Evolutionary conservation across 2,329 filamentous ascomycete species (phyloP), one percentile per base, ranked within the genome.

Genomic region (Diaporthe vexans): DNA sequence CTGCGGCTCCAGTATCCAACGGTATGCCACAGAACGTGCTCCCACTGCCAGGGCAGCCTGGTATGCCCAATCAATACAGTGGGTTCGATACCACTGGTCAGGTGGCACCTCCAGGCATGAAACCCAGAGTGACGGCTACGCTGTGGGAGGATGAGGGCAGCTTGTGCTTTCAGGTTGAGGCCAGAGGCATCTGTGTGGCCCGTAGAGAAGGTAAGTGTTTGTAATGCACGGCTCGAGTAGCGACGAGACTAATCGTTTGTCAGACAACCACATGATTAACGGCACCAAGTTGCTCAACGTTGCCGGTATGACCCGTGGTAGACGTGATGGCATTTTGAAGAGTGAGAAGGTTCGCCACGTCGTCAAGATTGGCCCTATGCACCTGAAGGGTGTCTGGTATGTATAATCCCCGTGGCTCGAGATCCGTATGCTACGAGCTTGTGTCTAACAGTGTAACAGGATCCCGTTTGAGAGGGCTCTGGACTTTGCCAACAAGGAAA

Each of bases 211-310:
- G 95, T 97, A 85, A 78, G 87, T 46, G 8, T 35, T 51, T 37
- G 15, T 35, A 35, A 24, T 15, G 9, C 2, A 2, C 35, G n/a
- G n/a, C 13, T 57, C 11, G 15, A 15, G 24, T 52, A 26, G 17
- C 8, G 29, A 2, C 4, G 40, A 48, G 11, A 73, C 68, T 73
- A 68, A 61, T 33, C 33, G 9, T 24, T 57, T 70, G 33, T 7
- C 77, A 97, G 96, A 98, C 80, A 98, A 98, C 84, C 95, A 98
- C 85, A 98, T 99, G 94, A 98, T 99, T 84, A 99, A 98, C 80
- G 97, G 97, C 24, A 99, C 97, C 0, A 99, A 98, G 84, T 88
- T 99, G 73, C 86, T 98, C 74, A 99, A 99, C 78, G 97, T 99
- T 71, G 97, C 97, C 68, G 96, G 97, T 17, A 99, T 99, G 97